phyloP scores from a whole-genome alignment of 2,329 filamentous ascomycete genomes.

The Teratosphaeria epicoccoides region DNA sequence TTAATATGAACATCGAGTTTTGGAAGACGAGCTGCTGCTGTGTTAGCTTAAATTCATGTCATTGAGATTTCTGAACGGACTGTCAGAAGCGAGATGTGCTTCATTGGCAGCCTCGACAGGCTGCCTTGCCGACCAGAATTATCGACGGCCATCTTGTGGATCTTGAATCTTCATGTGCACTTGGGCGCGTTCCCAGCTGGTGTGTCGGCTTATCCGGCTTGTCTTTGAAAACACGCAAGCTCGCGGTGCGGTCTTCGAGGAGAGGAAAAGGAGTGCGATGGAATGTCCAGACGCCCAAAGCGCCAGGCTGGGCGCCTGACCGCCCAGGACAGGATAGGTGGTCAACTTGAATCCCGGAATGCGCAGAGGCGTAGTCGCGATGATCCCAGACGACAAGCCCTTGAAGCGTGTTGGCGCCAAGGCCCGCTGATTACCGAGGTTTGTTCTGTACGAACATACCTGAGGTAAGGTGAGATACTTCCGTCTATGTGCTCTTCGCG shows the following conservation, averaged over 20 bases:
- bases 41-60: conserved; percentile 4
- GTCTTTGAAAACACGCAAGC: not conserved
- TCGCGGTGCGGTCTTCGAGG: not conserved
- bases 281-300: not conserved
- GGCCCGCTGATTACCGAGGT: too few species aligned
- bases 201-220: not conserved
- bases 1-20: conserved; percentile 67
- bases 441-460: too few species aligned
- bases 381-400: not conserved
- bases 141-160: conserved; percentile 7
- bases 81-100: conserved; percentile 56
- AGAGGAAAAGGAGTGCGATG: not conserved
- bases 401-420: not conserved
- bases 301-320: not conserved
- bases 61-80: conserved; percentile 32
- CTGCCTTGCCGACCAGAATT: conserved; percentile 18
- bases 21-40: conserved; percentile 58
- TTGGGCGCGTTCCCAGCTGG: not conserved
- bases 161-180: not conserved
- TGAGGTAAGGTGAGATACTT: too few species aligned
- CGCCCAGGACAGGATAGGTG: not conserved
- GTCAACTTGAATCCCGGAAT: not conserved
- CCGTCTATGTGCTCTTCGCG: too few species aligned
- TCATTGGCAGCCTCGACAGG: conserved; percentile 50
- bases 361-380: not conserved